Evolutionary conservation across 2,329 filamentous ascomycete genomes (phyloP).

Genomic region (Ceratocystis variospora): DNA sequence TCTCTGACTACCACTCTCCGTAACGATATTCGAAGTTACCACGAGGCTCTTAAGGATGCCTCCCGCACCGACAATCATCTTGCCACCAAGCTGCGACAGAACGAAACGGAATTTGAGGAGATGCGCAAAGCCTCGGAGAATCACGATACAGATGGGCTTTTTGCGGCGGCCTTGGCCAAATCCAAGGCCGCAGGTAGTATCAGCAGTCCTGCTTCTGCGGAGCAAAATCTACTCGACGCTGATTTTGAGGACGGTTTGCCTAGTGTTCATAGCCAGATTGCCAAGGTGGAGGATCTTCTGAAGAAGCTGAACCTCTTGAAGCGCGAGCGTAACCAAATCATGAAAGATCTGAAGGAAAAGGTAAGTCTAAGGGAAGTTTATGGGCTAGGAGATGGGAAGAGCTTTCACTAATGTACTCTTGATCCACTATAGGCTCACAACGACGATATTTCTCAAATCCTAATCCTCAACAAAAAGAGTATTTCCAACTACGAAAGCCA

Average conservation of each 20-base stretch:
- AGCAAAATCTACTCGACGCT: slow-evolving; percentile 76
- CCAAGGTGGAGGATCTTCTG: slow-evolving; percentile 73
- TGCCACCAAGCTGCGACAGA: slow-evolving; percentile 68
- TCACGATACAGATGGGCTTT: slow-evolving; percentile 76
- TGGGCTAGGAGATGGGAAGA: background rate
- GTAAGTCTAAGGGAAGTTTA: slow-evolving; percentile 34
- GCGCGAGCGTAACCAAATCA: slow-evolving; percentile 74
- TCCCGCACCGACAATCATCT: slow-evolving; percentile 74
- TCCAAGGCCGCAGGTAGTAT: slow-evolving; percentile 52
- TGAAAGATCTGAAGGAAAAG: slow-evolving; percentile 97
- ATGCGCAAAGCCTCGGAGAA: slow-evolving; percentile 82
- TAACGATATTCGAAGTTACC: slow-evolving; percentile 75
- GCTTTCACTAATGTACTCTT: slow-evolving; percentile 20
- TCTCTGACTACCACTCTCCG: slow-evolving; percentile 76
- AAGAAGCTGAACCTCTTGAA: slow-evolving; percentile 88
- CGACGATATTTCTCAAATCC: slow-evolving; percentile 92
- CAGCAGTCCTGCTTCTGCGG: slow-evolving; percentile 45
- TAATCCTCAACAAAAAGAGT: slow-evolving; percentile 96
- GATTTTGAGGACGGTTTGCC: slow-evolving; percentile 71
- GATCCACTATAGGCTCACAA: slow-evolving; percentile 56
- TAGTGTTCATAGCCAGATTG: slow-evolving; percentile 81
- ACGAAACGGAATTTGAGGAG: slow-evolving; percentile 81
- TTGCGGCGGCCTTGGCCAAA: slow-evolving; percentile 74
- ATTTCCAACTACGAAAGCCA: slow-evolving; percentile 84
- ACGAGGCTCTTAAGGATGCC: slow-evolving; percentile 79